Evolutionary conservation across 2,329 filamentous ascomycete genomes (phyloP).

Genomic region (Neofusicoccum sp.): DNA sequence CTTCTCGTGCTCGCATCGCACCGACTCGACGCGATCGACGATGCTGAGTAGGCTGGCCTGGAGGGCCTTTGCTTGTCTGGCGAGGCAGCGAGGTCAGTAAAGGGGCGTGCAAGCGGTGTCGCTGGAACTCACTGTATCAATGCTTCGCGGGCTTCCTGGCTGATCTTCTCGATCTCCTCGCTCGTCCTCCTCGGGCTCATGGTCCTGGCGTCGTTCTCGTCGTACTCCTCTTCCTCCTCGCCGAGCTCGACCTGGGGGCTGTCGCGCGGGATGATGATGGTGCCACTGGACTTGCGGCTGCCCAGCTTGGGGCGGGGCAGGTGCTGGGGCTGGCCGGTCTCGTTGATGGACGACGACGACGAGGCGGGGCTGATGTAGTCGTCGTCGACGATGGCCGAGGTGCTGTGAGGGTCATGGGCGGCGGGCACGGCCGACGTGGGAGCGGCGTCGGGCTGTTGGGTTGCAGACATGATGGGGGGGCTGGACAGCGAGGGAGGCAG

Average conservation of each 20-base stretch:
- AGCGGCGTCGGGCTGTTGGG: constrained; percentile 16
- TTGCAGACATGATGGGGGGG: constrained; percentile 17
- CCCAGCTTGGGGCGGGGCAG: constrained; percentile 64
- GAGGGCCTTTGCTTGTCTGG: constrained; percentile 81
- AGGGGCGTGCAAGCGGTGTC: not conserved
- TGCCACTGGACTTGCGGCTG: constrained; percentile 77
- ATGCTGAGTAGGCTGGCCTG: constrained; percentile 89
- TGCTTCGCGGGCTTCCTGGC: constrained; percentile 73
- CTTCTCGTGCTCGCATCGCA: constrained; percentile 94
- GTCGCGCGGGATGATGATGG: constrained; percentile 79
- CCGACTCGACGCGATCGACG: constrained; percentile 90
- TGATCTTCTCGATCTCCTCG: constrained; percentile 85
- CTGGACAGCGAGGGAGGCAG: not conserved
- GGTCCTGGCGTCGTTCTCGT: constrained; percentile 84
- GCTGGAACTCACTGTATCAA: constrained; percentile 59
- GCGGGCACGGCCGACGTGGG: constrained; percentile 15
- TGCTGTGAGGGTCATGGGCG: constrained; percentile 18
- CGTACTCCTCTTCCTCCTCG: constrained; percentile 74
- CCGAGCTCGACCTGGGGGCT: constrained; percentile 71
- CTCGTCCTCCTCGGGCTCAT: constrained; percentile 94
- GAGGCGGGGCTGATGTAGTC: constrained; percentile 22
- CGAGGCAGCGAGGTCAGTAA: constrained; percentile 23
- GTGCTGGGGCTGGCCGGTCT: constrained; percentile 14
- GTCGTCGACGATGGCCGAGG: constrained; percentile 21
- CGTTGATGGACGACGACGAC: constrained; percentile 22